These are phyloP conservation scores for Cordyceps pruinosa DNA, from an alignment of 2,329 filamentous ascomycete species.

Conservation along the genomic window DNA sequence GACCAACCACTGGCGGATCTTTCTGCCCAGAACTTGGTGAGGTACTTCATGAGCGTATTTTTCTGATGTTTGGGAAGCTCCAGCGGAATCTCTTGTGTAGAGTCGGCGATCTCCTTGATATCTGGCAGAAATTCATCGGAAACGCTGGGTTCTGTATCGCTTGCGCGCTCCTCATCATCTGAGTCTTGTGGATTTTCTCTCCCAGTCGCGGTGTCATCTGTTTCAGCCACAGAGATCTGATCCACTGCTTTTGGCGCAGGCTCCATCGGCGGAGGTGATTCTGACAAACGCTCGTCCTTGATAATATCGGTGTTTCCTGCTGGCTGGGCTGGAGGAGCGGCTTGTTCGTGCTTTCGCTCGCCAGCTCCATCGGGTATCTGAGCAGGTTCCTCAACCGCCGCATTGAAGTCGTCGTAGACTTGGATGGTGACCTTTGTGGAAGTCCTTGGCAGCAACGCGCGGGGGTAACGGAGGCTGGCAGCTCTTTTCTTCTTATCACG, in stretches of 20 bases:
- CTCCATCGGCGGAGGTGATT: conserved; percentile 19
- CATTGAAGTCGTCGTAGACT: conserved; percentile 88
- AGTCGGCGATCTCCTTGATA: conserved; percentile 56
- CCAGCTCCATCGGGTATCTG: conserved; percentile 51
- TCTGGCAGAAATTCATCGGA: conserved; percentile 62
- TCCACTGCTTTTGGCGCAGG: conserved; percentile 19
- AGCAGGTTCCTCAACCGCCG: conserved; percentile 78
- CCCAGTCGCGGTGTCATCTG: conserved; percentile 23
- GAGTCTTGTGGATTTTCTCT: conserved; percentile 49
- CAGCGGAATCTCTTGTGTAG: conserved; percentile 52
- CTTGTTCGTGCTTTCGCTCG: conserved; percentile 22
- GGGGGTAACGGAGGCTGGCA: conserved; percentile 64
- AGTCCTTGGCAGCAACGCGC: conserved; percentile 76
- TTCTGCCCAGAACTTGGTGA: conserved; percentile 98
- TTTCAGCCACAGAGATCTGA: conserved; percentile 21
- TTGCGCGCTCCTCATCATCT: conserved; percentile 61
- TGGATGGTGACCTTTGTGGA: conserved; percentile 95
- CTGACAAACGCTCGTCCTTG: conserved; percentile 17
- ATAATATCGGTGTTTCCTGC: not conserved
- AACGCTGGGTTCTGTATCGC: conserved; percentile 65
- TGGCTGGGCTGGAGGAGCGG: conserved; percentile 15
- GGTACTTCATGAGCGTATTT: conserved; percentile 86
- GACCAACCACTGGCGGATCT: conserved; percentile 93
- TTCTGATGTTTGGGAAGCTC: conserved; percentile 91
- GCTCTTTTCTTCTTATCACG: conserved; percentile 77